phyloP scores from a whole-genome alignment of 805 yeast genomes.

The Lipomyces yamanashiensis region DNA sequence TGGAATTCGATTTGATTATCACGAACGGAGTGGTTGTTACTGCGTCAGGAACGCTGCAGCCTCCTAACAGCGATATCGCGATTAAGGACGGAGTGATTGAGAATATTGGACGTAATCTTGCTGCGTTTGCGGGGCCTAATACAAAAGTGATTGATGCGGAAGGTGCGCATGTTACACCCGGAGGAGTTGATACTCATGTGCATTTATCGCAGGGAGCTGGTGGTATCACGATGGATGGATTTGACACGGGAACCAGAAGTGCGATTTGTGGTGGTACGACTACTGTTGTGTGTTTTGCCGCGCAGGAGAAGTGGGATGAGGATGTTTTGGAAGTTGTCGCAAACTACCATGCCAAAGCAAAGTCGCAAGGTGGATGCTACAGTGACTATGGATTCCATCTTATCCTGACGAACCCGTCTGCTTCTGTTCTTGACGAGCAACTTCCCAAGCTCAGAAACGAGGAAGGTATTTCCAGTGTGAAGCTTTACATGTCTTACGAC shows the following conservation, averaged over 20 bases:
- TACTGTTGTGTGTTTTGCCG: conserved; percentile 54
- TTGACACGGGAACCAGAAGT: conserved; percentile 52
- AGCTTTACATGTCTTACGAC: conserved; percentile 55
- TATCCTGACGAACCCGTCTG: conserved; percentile 48
- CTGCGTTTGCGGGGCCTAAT: conserved; percentile 23
- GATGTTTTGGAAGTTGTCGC: conserved; percentile 42
- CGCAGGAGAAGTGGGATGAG: conserved; percentile 48
- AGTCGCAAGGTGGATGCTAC: conserved; percentile 42
- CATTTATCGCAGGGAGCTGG: conserved; percentile 52
- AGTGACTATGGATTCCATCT: conserved; percentile 58
- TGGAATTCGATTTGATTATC: conserved; percentile 38
- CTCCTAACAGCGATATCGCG: conserved; percentile 47
- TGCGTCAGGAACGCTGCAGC: conserved; percentile 30
- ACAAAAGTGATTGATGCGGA: conserved; percentile 51
- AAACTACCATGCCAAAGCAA: conserved; percentile 44
- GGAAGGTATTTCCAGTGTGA: conserved; percentile 50
- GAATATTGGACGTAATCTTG: conserved; percentile 47
- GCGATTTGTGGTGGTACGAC: conserved; percentile 60
- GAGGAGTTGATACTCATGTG: conserved; percentile 58
- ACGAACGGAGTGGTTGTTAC: conserved; percentile 40
- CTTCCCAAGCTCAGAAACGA: conserved; percentile 46
- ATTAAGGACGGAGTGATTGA: conserved; percentile 49
- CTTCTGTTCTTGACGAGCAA: conserved; percentile 42
- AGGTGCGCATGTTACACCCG: conserved; percentile 56
- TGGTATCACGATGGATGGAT: conserved; percentile 52